Base-by-base conservation (phyloP, 306 rosid genomes). In the Pyrus communis region DNA sequence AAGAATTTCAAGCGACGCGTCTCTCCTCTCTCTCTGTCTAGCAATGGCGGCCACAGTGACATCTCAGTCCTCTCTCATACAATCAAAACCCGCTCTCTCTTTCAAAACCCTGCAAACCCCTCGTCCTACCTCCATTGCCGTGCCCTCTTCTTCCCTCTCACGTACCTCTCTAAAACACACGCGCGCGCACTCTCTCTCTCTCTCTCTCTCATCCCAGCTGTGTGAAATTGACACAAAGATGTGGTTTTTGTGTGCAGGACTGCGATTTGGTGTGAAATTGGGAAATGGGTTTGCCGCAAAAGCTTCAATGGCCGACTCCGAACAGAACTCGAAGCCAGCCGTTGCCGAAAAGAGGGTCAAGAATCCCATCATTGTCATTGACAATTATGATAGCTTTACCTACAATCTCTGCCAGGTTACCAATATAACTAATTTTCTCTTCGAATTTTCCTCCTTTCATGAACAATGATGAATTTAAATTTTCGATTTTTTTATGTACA, bases 371-470 rank as follows among this genome's bases (percentile, higher is more conserved):
- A 71, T 88, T 66, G 89, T 85, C 42, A 88, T 88, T 18, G 91
- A 88, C 86, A 88, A 88, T 55, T 88, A 85, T 60, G 91, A 88
- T 70, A 91, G 97, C 82, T 94, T 94, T 78, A 94, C 98, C 76
- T 94, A 94, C 87, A 94, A 94, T 75, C 97, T 94, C 54, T 91
- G 97, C 70, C 98, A 94, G 97, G 98, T 94, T 80, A 28, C 22
- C 55, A 67, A 12, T 69, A 58, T 19, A 18, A 43, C 7, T 43
- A 28, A 45, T 12, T 23, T 25, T 69, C 4, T 25, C 31, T 45
- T 28, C 35, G 70, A 18, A 35, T 0, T 45, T 11, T 13, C 7
- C 3, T 7, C 31, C 9, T 30, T 40, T 58, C 12, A 58, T 21
- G 62, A 11, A 58, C 62, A 25, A 27, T 6, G n/a, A 61, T 51